Percentiles rank a stretch among this genome's conserved stretches.
These are phyloP conservation scores for Tolypocladium cylindrosporum DNA, from an alignment of 2,329 filamentous ascomycete species.

Conservation along the genomic window DNA sequence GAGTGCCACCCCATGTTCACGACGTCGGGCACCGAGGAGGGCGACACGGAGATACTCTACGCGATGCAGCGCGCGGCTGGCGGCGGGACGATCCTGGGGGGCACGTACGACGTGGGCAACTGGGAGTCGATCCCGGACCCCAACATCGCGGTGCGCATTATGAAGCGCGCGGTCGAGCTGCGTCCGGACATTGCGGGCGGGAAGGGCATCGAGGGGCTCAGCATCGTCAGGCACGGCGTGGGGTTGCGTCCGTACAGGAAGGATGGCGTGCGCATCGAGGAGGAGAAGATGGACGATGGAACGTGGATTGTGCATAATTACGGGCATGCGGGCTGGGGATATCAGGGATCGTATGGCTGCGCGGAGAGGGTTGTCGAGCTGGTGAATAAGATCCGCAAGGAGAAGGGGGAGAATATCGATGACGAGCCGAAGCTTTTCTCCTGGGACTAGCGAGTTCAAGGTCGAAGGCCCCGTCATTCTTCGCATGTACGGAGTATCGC, in stretches of 20 bases:
- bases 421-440: slow-evolving; percentile 20
- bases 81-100: slow-evolving; percentile 83
- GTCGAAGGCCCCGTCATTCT: too few species aligned
- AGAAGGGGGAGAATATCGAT: slow-evolving; percentile 16
- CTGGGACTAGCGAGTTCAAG: slow-evolving; percentile 4
- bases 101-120: slow-evolving; percentile 67
- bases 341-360: slow-evolving; percentile 59
- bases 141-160: slow-evolving; percentile 71
- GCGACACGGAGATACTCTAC: slow-evolving; percentile 63
- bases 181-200: slow-evolving; percentile 55
- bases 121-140: slow-evolving; percentile 75
- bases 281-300: slow-evolving; percentile 35
- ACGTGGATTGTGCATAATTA: slow-evolving; percentile 70
- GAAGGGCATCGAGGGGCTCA: slow-evolving; percentile 61
- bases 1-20: slow-evolving; percentile 60
- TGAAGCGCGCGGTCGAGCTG: slow-evolving; percentile 61
- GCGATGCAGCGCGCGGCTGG: slow-evolving; percentile 70
- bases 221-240: slow-evolving; percentile 71
- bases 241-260: slow-evolving; percentile 68
- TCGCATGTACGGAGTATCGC: too few species aligned
- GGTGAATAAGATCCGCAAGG: slow-evolving; percentile 47
- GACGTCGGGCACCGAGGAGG: slow-evolving; percentile 65
- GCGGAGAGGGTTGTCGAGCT: slow-evolving; percentile 55
- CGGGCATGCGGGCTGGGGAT: slow-evolving; percentile 73
- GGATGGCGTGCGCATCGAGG: slow-evolving; percentile 67